phyloP scores from a whole-genome alignment of 352 stramenopile species.

The Globisporangium cederbergense region DNA sequence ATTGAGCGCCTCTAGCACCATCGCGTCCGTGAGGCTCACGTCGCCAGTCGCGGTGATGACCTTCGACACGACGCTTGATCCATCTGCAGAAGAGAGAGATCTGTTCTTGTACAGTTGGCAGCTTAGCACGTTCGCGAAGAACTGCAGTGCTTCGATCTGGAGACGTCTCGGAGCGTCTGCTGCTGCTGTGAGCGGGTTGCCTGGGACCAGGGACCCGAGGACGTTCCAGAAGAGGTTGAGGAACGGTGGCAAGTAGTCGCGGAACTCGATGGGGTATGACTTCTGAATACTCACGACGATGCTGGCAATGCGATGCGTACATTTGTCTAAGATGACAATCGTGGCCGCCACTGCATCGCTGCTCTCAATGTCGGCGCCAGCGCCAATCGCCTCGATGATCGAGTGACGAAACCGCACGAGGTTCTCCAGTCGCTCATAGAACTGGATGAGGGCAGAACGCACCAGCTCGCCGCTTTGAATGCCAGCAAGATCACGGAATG shows the following conservation, averaged over 20 bases:
- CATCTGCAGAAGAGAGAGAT: slow-evolving; percentile 37
- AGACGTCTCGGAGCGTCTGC: slow-evolving; percentile 26
- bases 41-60: slow-evolving; percentile 80
- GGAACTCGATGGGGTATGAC: slow-evolving; percentile 82
- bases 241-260: slow-evolving; percentile 67
- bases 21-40: slow-evolving; percentile 65
- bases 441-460: slow-evolving; percentile 51
- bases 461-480: slow-evolving; percentile 59
- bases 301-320: slow-evolving; percentile 53
- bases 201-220: slow-evolving; percentile 26
- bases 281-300: slow-evolving; percentile 75
- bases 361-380: not conserved
- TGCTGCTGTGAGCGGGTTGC: slow-evolving; percentile 8
- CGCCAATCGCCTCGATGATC: slow-evolving; percentile 5
- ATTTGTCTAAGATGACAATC: slow-evolving; percentile 47
- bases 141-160: slow-evolving; percentile 76
- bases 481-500: slow-evolving; percentile 56
- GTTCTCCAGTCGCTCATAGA: slow-evolving; percentile 71
- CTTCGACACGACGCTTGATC: slow-evolving; percentile 53
- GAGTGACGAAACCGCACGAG: slow-evolving; percentile 41
- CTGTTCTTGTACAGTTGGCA: slow-evolving; percentile 80
- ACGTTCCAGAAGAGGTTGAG: slow-evolving; percentile 66
- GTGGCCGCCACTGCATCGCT: not conserved
- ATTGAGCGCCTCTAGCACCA: slow-evolving; percentile 71
- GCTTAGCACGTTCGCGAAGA: slow-evolving; percentile 79